A percentile compares a stretch with the other conserved stretches of the same genome.
phyloP scores from a whole-genome alignment of 225 moss, liverwort and hornwort species.

The Physcomitrium patens region DNA sequence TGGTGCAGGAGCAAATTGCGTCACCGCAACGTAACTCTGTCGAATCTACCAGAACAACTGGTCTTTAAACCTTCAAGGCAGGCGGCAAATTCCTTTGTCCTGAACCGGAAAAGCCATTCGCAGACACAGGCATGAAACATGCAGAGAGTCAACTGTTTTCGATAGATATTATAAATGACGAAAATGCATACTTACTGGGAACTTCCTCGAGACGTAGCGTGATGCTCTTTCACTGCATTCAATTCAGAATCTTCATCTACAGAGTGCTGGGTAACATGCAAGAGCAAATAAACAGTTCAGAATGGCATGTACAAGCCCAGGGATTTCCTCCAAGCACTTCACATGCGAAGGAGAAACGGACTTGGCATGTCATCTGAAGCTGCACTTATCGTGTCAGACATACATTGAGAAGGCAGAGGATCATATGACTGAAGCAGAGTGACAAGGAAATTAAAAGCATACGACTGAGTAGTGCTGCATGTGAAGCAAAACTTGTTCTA shows the following conservation, averaged over 20 bases:
- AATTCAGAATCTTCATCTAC: neutral
- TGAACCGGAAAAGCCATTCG: neutral
- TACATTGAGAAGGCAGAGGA: neutral
- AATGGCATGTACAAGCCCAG: neutral
- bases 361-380: neutral
- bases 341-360: neutral
- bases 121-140: neutral
- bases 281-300: neutral
- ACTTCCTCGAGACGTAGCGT: neutral
- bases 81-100: neutral
- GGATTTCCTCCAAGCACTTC: neutral
- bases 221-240: neutral
- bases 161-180: neutral
- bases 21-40: neutral
- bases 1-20: neutral
- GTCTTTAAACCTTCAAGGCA: neutral
- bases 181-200: neutral
- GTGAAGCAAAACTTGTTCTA: neutral
- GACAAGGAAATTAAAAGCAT: no score
- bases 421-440: neutral
- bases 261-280: neutral
- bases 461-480: neutral
- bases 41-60: conserved; percentile 3
- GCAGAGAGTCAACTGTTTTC: conserved; percentile 16
- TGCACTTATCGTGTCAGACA: neutral